Percentiles rank a stretch among this genome's conserved stretches.
Conservation (phyloP, 805 yeast genomes). For the Vanderwaltozyma tropicalis region DNA sequence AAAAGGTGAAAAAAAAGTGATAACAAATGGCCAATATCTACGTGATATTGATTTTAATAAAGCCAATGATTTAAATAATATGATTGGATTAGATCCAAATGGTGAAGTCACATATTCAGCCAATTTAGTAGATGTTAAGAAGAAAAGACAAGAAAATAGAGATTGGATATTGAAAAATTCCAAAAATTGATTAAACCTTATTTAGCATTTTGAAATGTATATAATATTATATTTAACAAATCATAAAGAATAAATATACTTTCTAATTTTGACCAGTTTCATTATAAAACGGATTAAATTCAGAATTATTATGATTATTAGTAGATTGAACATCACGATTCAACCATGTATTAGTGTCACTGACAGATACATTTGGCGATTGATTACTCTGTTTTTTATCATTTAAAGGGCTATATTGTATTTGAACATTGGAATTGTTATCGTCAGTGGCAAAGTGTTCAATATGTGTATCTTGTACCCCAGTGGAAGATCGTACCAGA, state of each 20-base stretch:
- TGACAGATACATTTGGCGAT: not conserved
- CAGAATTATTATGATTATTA: not conserved
- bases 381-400: constrained; percentile 1
- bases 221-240: not conserved
- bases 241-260: too few species aligned
- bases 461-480: not conserved
- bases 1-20: constrained; percentile 8
- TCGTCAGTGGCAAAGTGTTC: constrained; percentile 2
- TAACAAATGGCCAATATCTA: constrained; percentile 17
- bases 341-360: not conserved
- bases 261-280: not conserved
- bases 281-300: constrained; percentile 2
- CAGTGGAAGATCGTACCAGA: constrained; percentile 11
- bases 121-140: constrained; percentile 20
- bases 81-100: constrained; percentile 21
- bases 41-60: constrained; percentile 22
- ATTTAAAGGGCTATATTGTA: constrained; percentile 11
- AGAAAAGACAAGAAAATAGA: constrained; percentile 14
- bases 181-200: constrained; percentile 1
- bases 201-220: not conserved
- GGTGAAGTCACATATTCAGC: constrained; percentile 23
- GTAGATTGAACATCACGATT: not conserved
- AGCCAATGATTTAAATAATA: constrained; percentile 23
- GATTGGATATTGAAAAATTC: constrained; percentile 11
- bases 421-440: constrained; percentile 2